These are phyloP conservation scores for Solanum rostratum DNA, from an alignment of 257 asterid species.

Conservation along the genomic window DNA sequence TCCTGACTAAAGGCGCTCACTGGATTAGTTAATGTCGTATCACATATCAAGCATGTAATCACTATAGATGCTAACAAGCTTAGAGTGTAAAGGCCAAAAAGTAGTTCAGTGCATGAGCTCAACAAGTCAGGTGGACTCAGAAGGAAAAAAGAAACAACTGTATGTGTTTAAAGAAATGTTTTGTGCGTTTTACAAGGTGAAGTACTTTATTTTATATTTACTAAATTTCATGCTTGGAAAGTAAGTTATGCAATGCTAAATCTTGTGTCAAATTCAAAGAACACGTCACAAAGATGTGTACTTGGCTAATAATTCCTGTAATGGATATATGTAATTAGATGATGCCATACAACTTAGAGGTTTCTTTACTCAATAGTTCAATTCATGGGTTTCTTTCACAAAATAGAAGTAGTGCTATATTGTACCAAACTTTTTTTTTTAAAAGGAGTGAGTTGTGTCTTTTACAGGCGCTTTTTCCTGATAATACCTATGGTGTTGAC, in stretches of 20 bases:
- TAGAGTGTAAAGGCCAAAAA: not conserved
- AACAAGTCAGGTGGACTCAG: not conserved
- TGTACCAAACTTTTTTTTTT: not conserved
- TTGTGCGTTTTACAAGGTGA: not conserved
- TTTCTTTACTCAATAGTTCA: not conserved
- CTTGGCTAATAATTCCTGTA: not conserved
- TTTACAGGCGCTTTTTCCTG: conserved; percentile 84
- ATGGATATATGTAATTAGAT: not conserved
- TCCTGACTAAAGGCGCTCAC: not conserved
- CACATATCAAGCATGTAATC: not conserved
- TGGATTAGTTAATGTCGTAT: not conserved
- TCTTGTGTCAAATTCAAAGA: not conserved
- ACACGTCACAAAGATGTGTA: not conserved
- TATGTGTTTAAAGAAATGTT: not conserved
- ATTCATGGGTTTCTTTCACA: not conserved
- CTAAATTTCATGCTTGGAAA: not conserved
- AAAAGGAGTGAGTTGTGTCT: not conserved
- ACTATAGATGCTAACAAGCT: not conserved
- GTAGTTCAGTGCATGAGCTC: not conserved
- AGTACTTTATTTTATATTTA: not conserved
- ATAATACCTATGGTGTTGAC: conserved; percentile 93
- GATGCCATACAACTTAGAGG: not conserved
- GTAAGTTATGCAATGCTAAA: not conserved
- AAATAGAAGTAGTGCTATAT: not conserved
- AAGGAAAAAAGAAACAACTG: not conserved